Evolutionary conservation across 805 yeast genomes (phyloP), one percentile per base, ranked within the genome.

Genomic region (Saccharomycopsis lassenensis): DNA sequence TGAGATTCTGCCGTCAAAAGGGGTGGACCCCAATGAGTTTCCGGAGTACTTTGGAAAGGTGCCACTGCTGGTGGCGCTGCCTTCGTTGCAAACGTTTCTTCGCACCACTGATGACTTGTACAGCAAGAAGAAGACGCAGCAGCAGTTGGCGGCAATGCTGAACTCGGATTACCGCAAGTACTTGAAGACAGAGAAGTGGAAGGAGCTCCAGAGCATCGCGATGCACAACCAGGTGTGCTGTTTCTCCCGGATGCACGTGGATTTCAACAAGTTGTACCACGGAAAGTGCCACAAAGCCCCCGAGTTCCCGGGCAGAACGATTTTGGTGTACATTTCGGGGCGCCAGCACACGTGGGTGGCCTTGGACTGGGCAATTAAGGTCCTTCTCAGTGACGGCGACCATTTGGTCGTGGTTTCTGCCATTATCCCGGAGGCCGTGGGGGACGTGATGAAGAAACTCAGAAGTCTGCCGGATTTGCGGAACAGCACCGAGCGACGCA

Each of bases 301-400:
- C 0, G 61, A 65, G 0, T 52, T 73, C 30, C 74, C 74, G 0
- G 59, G 62, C 25, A 61, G 86, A 48, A 66, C 67, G 1, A 61
- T 80, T 4, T 50, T 81, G 51, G 74, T 77, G 20, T 79, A 79
- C 50, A 61, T 82, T 21, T 65, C 76, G 46, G 93, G 85, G 2
- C 59, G 89, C 41, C 65, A 61, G 37, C 89, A 81, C 57, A 77
- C 91, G 0, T 82, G 94, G 94, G 84, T 79, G 7, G 75, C 85
- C 1, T 54, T 82, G 19, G 94, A 82, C 52, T 82, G 82, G 77
- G 59, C 72, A 5, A 55, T 80, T 36, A 62, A 62, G 31, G 58
- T 63, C 28, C 56, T 77, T 8, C 54, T 77, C 3, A 73, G 69
- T 46, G 61, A 74, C 46, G 83, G 85, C 6, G 94, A 82, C 53